phyloP scores from a whole-genome alignment of 2,329 filamentous ascomycete genomes.

The Fusarium sp. region DNA sequence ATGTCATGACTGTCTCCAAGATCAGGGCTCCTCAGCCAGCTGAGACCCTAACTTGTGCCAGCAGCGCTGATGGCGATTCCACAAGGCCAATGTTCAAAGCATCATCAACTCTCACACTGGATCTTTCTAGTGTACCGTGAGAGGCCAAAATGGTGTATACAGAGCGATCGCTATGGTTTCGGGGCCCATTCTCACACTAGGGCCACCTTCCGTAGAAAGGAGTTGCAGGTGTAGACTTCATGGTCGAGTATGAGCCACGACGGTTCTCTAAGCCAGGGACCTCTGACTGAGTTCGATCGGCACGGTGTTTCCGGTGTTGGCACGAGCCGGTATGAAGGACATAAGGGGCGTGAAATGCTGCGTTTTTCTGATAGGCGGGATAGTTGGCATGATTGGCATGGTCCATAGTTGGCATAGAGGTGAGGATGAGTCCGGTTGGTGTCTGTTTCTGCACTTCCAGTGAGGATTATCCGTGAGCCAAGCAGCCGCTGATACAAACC shows the following conservation, averaged over 20 bases:
- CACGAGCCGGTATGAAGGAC: constrained; percentile 66
- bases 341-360: constrained; percentile 57
- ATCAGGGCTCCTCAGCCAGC: no score
- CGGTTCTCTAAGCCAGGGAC: constrained; percentile 75
- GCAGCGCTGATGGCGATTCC: no score
- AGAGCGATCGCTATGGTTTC: constrained; percentile 72
- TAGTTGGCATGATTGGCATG: constrained; percentile 54
- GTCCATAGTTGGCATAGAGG: constrained; percentile 54
- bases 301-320: constrained; percentile 60
- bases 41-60: no score
- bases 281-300: constrained; percentile 64
- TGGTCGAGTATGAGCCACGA: constrained; percentile 76
- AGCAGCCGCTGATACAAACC: no score
- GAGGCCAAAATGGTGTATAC: constrained; percentile 77
- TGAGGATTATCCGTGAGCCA: no score
- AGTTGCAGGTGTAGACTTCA: constrained; percentile 74
- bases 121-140: no score
- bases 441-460: no score
- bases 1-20: no score
- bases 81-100: no score
- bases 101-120: constrained; percentile 53
- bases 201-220: constrained; percentile 70
- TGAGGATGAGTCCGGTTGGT: constrained; percentile 56
- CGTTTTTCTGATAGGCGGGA: constrained; percentile 51
- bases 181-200: constrained; percentile 65